These are phyloP conservation scores for Cryphonectria carpinicola DNA, from an alignment of 2,329 filamentous ascomycete species.

Conservation along the genomic window DNA sequence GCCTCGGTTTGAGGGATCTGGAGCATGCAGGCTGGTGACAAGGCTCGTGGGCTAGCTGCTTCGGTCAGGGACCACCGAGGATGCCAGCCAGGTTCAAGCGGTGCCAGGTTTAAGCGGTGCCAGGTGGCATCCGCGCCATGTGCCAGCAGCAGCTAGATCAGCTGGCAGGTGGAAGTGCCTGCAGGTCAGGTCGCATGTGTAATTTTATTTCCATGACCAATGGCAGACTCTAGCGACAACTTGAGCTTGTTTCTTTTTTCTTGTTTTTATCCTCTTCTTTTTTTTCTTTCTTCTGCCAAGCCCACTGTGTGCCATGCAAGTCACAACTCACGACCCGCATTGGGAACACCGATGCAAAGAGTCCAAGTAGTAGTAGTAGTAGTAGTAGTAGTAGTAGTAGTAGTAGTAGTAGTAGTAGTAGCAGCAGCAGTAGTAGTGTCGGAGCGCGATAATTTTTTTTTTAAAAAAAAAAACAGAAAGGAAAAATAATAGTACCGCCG, in stretches of 20 bases:
- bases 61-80: conserved; percentile 22
- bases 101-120: conserved; percentile 25
- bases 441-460: neutral
- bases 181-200: conserved; percentile 22
- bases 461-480: neutral
- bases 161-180: conserved; percentile 20
- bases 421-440: neutral
- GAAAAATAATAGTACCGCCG: neutral
- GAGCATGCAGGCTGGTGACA: conserved; percentile 17
- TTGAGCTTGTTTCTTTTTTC: neutral
- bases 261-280: neutral
- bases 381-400: no score
- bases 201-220: conserved; percentile 19
- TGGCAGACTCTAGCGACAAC: neutral
- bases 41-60: conserved; percentile 18
- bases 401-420: no score
- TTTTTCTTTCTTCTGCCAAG: neutral
- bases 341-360: neutral
- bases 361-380: neutral
- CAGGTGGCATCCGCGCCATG: conserved; percentile 22
- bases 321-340: neutral
- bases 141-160: conserved; percentile 19
- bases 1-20: neutral
- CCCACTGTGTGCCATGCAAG: neutral
- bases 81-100: conserved; percentile 14